Evolutionary conservation across 768 basidiomycete species (phyloP).

Genomic region (Lactarius hengduanensis): DNA sequence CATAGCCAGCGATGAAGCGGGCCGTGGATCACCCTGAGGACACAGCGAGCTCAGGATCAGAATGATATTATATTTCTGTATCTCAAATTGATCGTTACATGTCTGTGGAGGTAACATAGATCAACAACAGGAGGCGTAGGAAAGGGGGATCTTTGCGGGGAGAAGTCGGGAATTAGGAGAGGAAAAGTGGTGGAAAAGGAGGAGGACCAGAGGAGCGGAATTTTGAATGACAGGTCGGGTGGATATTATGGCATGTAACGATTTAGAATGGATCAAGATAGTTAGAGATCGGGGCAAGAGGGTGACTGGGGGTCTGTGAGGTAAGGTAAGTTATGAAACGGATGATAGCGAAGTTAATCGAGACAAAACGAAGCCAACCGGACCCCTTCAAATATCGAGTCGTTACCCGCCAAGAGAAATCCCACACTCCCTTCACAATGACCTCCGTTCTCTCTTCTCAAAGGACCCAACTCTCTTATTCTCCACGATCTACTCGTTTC

Average conservation of each 20-base stretch:
- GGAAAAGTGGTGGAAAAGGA: not conserved
- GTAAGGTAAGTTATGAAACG: not conserved
- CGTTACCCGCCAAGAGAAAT: not conserved
- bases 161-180: not conserved
- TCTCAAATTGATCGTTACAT: not conserved
- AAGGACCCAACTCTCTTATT: not conserved
- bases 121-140: not conserved
- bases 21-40: not conserved
- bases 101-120: not conserved
- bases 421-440: constrained; percentile 8
- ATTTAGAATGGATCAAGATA: not conserved
- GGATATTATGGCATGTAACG: not conserved
- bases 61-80: too few species aligned
- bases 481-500: not conserved
- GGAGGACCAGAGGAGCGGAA: not conserved
- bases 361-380: not conserved
- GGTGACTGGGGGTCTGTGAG: constrained; percentile 1
- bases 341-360: not conserved
- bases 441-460: constrained; percentile 11
- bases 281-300: not conserved
- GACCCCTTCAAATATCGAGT: constrained; percentile 2
- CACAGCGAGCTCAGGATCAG: too few species aligned
- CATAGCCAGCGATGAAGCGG: not conserved
- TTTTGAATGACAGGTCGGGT: not conserved
- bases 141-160: not conserved